phyloP scores from a whole-genome alignment of 1,284 basidiomycete species.

The Flammula alnicola region DNA sequence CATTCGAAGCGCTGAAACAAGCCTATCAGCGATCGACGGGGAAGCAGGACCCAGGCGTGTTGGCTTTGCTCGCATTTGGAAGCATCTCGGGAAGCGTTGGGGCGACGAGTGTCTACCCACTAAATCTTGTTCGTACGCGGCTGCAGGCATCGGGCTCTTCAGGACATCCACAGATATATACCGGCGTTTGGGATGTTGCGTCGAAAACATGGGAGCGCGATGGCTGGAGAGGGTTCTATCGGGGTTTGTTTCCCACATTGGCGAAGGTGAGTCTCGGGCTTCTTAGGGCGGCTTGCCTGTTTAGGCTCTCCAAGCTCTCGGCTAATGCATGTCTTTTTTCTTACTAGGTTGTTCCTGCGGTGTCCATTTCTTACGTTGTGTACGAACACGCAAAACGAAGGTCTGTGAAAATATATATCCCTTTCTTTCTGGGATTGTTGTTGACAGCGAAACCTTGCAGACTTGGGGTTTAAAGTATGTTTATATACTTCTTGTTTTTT shows the following conservation, averaged over 20 bases:
- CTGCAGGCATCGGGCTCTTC: conserved; percentile 95
- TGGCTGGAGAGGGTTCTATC: conserved; percentile 95
- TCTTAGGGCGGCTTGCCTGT: no score
- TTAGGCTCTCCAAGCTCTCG: no score
- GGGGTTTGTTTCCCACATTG: conserved; percentile 88
- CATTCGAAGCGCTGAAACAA: conserved; percentile 90
- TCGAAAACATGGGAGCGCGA: conserved; percentile 83
- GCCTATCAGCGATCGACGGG: conserved; percentile 82
- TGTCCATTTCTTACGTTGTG: conserved; percentile 94
- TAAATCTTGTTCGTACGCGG: conserved; percentile 93
- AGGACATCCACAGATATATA: conserved; percentile 89
- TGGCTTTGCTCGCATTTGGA: conserved; percentile 85
- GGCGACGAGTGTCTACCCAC: conserved; percentile 90
- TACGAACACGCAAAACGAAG: conserved; percentile 82
- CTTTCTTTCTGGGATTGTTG: neutral
- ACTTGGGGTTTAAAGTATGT: conserved; percentile 38
- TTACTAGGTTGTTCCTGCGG: conserved; percentile 84
- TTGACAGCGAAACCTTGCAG: conserved; percentile 27
- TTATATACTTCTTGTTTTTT: conserved; percentile 19
- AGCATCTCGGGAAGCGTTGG: conserved; percentile 90
- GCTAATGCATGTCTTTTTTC: no score
- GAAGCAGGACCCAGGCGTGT: conserved; percentile 82
- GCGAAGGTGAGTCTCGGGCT: conserved; percentile 69
- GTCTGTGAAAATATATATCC: conserved; percentile 42
- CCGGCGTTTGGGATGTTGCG: conserved; percentile 87